Base-by-base conservation (phyloP, 331 rosid genomes). In the Stylosanthes scabra region DNA sequence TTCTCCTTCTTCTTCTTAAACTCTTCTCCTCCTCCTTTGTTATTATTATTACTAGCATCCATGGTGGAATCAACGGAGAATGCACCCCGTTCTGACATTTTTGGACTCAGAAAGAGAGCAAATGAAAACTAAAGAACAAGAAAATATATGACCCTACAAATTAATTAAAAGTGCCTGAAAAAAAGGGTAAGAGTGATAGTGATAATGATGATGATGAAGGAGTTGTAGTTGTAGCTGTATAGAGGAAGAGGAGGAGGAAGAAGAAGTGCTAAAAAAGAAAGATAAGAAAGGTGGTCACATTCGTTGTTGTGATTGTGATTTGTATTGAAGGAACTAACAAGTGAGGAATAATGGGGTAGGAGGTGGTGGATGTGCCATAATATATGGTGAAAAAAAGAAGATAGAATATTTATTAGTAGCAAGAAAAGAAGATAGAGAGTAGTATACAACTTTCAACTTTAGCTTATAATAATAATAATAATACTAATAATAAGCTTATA, bases 31-130 rank as follows among this genome's bases (percentile, higher is more conserved):
- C 47, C 42, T 20, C 64, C 73, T 59, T 74, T 20, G 25, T 34
- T 34, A 34, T 6, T 34, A 34, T 6, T 34, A 6, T 34, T 34
- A 34, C 6, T 80, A 20, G 71, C 67, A 40, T 82, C 66, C 45
- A 59, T 55, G 61, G 83, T 81, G 57, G 69, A 54, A 64, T 79
- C 74, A 61, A 86, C 86, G 65, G 88, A 83, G 82, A 79, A 66
- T 61, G 88, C 12, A 12, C 77, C 74, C 83, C 67, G 81, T 71
- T 63, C 67, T 42, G 86, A 74, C 86, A 83, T 78, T 47, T 47
- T 59, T 63, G 70, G 76, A 74, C 67, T 60, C 46, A 78, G 42
- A 72, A 34, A 60, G 27, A 15, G 44, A 20, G 5, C n/a, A 54
- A 45, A 66, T 15, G 66, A 40, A 52, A 14, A 28, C 25, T 0